Conservation (phyloP, 768 basidiomycete genomes). For the Russula sp. region DNA sequence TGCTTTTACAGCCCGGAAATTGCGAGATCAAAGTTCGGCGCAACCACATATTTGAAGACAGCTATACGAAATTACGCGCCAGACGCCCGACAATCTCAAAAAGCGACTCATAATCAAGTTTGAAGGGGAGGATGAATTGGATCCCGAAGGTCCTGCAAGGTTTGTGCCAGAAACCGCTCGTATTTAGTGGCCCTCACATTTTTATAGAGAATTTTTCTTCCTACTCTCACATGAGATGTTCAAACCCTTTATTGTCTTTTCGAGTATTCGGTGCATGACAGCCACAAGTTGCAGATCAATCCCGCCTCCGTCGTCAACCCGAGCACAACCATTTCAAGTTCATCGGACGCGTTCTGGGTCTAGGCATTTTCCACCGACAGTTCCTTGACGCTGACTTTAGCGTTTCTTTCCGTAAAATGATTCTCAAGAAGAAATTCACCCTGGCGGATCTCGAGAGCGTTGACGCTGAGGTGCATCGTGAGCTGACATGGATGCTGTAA, state of each 20-base stretch:
- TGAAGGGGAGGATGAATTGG: constrained; percentile 96
- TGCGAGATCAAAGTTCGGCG: constrained; percentile 98
- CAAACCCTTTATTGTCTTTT: constrained; percentile 99
- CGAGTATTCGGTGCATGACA: constrained; percentile 99
- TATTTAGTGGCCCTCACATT: constrained; percentile 12
- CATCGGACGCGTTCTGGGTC: too few species aligned
- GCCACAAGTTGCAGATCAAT: constrained; percentile 99
- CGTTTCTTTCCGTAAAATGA: too few species aligned
- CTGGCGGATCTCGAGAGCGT: too few species aligned
- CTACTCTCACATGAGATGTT: constrained; percentile 99
- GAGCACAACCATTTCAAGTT: too few species aligned
- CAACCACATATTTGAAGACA: constrained; percentile 98
- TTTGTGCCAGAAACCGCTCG: constrained; percentile 38
- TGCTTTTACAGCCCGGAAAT: constrained; percentile 97
- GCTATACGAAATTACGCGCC: constrained; percentile 99
- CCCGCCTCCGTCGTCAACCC: constrained; percentile 92
- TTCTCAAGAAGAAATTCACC: too few species aligned
- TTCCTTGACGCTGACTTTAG: too few species aligned
- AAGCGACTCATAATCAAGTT: constrained; percentile 99
- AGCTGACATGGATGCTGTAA: too few species aligned
- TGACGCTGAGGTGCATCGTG: too few species aligned
- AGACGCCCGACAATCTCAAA: constrained; percentile 97
- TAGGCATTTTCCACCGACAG: too few species aligned
- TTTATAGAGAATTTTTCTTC: constrained; percentile 97
- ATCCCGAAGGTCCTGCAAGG: constrained; percentile 98